phyloP scores from a whole-genome alignment of 768 basidiomycete species.

The Trametes cubensis region DNA sequence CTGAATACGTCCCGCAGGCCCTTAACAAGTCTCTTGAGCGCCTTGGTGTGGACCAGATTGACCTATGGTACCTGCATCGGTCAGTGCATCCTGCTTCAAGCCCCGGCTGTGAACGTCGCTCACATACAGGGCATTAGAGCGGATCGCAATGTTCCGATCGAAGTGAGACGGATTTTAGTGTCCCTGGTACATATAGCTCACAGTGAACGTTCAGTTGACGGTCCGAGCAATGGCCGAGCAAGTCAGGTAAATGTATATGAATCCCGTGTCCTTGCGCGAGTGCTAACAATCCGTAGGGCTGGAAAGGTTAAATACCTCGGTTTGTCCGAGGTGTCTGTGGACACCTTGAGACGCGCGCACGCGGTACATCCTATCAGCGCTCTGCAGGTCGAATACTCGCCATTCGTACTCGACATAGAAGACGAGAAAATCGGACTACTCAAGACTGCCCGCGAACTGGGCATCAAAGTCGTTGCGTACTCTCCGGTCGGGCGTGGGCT shows the following conservation, averaged over 20 bases:
- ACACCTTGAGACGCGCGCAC: conserved; percentile 31
- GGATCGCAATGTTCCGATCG: conserved; percentile 32
- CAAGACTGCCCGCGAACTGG: conserved; percentile 45
- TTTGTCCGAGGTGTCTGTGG: conserved; percentile 35
- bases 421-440: conserved; percentile 42
- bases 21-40: conserved; percentile 43
- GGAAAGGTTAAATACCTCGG: conserved; percentile 34
- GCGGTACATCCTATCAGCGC: conserved; percentile 48
- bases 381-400: conserved; percentile 49
- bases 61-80: conserved; percentile 46
- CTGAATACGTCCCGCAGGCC: conserved; percentile 43
- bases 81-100: too few species aligned
- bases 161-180: conserved; percentile 12
- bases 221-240: conserved; percentile 34
- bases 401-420: conserved; percentile 49
- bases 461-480: conserved; percentile 50
- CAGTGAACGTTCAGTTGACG: conserved; percentile 13
- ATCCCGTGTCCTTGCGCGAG: background rate
- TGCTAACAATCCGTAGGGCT: conserved; percentile 29
- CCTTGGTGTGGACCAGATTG: conserved; percentile 41
- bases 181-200: background rate
- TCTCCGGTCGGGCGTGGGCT: conserved; percentile 39
- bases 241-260: conserved; percentile 28
- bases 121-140: conserved; percentile 25
- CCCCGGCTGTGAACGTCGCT: too few species aligned